Evolutionary conservation across 2,329 filamentous ascomycete genomes (phyloP), one percentile per base, ranked within the genome.

Genomic region (Colletotrichum zoysiae): DNA sequence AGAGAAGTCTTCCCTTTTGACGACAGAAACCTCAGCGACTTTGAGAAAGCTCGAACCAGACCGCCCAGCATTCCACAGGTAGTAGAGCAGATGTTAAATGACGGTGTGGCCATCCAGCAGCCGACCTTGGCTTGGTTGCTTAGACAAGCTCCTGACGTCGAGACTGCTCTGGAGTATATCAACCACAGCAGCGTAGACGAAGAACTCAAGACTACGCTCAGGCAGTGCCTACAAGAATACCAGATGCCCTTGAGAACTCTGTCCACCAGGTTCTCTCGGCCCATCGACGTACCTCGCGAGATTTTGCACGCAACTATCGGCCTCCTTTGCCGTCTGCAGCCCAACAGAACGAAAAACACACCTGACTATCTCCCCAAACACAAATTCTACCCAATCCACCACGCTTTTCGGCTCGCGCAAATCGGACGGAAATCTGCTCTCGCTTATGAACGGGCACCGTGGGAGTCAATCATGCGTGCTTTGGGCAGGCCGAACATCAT

Each of bases 31-130:
- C 86, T 85, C 76, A 92, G 85, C 70, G 86, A 90, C n/a, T 88
- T 90, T 66, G 92, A 93, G 69, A 89, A 88, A 74, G 86, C 89
- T 50, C 85, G 89, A n/a, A 82, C 90, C 55, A 82, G 85, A 18
- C 89, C 92, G 1, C 92, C 92, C 2, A 86, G 83, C 1, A 80
- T 90, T 14, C 80, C 85, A 5, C 83, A 87, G 62, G 82, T 95
- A 5, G 92, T 91, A 70, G 77, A 84, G 14, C 82, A 85, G 53
- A 92, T 95, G 89, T 77, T 82, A 16, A 77, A 77, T 1, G 81
- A 83, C 2, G 84, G 85, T 1, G 77, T 91, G 26, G 76, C 76
- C 4, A 71, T 83, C 9, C 71, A 78, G 23, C 30, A 33, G 23
- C 48, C 40, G 26, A 46, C 16, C 12, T 51, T 76, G 30, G 48